These are phyloP conservation scores for Trichosporon sp. DNA, from an alignment of 1,284 basidiomycete genomes.

Conservation along the genomic window DNA sequence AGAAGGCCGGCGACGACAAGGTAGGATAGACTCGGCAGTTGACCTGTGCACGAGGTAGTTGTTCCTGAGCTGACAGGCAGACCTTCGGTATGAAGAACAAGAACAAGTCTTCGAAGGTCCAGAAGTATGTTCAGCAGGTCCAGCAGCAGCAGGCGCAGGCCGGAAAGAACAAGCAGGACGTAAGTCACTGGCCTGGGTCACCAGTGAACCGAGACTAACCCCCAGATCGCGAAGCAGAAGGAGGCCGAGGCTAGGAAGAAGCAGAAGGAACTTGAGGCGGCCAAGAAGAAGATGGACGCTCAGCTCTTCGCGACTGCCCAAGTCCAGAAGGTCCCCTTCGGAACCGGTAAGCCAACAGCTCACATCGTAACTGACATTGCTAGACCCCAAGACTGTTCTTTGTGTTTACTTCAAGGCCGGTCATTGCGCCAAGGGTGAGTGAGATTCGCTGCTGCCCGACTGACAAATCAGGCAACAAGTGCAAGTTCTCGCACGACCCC, in stretches of 20 bases:
- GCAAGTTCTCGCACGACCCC: constrained; percentile 93
- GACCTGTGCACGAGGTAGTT: background rate
- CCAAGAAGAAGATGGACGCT: constrained; percentile 79
- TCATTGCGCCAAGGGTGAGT: constrained; percentile 75
- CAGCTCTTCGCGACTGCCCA: constrained; percentile 73
- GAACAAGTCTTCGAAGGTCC: constrained; percentile 92
- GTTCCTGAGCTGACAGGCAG: constrained; percentile 6
- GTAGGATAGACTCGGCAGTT: constrained; percentile 18
- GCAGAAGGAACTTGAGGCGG: constrained; percentile 77
- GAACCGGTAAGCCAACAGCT: constrained; percentile 64
- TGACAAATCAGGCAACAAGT: constrained; percentile 64
- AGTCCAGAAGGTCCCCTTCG: constrained; percentile 81
- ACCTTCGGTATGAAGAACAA: constrained; percentile 94
- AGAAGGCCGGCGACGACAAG: constrained; percentile 51
- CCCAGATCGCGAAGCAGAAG: constrained; percentile 73
- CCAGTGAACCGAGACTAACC: background rate
- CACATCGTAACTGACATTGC: constrained; percentile 23
- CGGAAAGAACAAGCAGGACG: constrained; percentile 74
- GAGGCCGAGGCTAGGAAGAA: constrained; percentile 77
- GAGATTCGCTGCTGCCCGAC: constrained; percentile 2
- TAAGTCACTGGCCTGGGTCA: constrained; percentile 35
- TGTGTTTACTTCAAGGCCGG: constrained; percentile 89
- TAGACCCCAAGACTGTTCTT: constrained; percentile 81
- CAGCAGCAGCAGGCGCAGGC: constrained; percentile 68
- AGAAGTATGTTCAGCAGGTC: constrained; percentile 77